phyloP scores from a whole-genome alignment of 495 filamentous ascomycete genomes.

The Aspergillus cristatus region DNA sequence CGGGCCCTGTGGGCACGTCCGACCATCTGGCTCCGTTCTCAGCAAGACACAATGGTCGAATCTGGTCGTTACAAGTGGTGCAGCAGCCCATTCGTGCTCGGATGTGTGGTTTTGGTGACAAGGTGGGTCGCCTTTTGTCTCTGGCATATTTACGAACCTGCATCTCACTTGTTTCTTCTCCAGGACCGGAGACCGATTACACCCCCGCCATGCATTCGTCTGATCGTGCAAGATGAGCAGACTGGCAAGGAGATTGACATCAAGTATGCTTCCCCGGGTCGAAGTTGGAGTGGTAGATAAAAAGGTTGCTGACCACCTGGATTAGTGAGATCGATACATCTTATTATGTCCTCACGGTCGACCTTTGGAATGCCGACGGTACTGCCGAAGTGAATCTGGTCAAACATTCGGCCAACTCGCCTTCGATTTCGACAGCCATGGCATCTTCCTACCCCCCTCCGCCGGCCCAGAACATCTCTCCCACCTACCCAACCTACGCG shows the following conservation, averaged over 20 bases:
- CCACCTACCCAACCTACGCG: constrained; percentile 25
- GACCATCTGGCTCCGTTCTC: constrained; percentile 31
- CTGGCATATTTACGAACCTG: not conserved
- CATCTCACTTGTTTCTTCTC: constrained; percentile 1
- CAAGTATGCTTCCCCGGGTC: constrained; percentile 51
- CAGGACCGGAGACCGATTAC: constrained; percentile 95
- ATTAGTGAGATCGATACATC: constrained; percentile 68
- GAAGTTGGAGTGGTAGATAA: not conserved
- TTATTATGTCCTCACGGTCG: constrained; percentile 88
- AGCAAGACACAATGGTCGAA: constrained; percentile 36
- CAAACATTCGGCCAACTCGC: constrained; percentile 74
- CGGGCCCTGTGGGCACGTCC: constrained; percentile 21
- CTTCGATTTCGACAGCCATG: constrained; percentile 79
- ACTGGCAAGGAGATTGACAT: constrained; percentile 84
- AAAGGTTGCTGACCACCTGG: constrained; percentile 3
- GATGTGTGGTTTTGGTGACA: constrained; percentile 99
- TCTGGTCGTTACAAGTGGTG: constrained; percentile 66
- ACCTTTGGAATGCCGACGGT: constrained; percentile 80
- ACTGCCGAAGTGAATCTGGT: constrained; percentile 90
- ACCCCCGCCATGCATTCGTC: constrained; percentile 82
- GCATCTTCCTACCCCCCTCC: constrained; percentile 66
- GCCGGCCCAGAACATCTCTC: constrained; percentile 33
- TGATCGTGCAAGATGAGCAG: constrained; percentile 68
- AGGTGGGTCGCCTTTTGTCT: constrained; percentile 45
- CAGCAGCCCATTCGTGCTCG: constrained; percentile 91